Percentiles rank a stretch among this genome's conserved stretches.
phyloP scores from a whole-genome alignment of 176 grass and related monocot genomes.

The Rhipidocladum racemiflorum region DNA sequence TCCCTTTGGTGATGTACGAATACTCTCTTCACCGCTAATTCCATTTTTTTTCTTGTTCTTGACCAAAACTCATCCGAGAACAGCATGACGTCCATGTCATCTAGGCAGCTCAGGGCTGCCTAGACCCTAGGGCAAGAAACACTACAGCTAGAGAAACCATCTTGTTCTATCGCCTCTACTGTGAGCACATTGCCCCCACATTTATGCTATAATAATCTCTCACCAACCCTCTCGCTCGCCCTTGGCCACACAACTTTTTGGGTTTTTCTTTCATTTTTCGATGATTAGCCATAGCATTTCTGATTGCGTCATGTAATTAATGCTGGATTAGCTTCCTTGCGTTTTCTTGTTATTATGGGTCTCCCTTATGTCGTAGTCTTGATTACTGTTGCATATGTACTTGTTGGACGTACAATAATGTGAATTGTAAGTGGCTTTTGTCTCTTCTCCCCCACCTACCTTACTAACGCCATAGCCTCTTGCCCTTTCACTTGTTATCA shows the following conservation, averaged over 20 bases:
- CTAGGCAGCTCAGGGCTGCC: background rate
- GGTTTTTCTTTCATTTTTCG: background rate
- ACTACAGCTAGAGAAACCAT: conserved; percentile 15
- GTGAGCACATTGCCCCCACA: background rate
- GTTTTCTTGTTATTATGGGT: conserved; percentile 18
- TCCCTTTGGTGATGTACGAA: background rate
- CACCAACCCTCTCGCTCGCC: background rate
- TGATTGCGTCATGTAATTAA: conserved; percentile 38
- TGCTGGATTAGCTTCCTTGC: background rate
- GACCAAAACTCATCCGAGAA: background rate
- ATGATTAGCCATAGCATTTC: conserved; percentile 7
- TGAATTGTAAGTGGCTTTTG: background rate
- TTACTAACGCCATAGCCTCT: background rate
- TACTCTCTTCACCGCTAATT: background rate
- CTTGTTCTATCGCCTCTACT: background rate
- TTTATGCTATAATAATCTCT: background rate
- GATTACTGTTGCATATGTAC: conserved; percentile 10
- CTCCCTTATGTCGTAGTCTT: conserved; percentile 26
- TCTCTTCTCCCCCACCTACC: background rate
- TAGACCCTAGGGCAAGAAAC: conserved; percentile 27
- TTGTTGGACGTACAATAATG: conserved; percentile 1
- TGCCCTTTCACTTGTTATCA: background rate
- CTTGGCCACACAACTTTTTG: background rate
- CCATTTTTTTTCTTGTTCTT: conserved; percentile 8
- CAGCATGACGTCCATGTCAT: background rate